Evolutionary conservation across 148 eudicot species (phyloP), one percentile per base, ranked within the genome.

Genomic region (Amaranthus palmeri): DNA sequence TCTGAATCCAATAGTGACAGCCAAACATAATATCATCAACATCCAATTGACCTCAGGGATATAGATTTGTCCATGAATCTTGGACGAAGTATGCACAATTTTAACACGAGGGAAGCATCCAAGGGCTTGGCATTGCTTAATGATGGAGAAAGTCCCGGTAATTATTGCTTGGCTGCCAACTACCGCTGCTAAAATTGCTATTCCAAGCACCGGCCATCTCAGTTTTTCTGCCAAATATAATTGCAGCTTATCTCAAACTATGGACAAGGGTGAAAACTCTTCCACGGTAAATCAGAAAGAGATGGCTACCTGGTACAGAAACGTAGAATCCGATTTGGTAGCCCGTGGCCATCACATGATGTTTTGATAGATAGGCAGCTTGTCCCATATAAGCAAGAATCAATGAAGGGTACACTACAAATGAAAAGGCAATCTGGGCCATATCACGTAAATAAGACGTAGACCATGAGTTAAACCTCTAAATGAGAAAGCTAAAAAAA

Each of bases 351-450:
- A 84, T 56, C 49, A 54, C 81, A 77, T 92, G 99, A 74, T 95
- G 96, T 70, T 62, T 78, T 50, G 99, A 95, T 44, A 95, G 85
- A 78, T 91, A 95, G 17, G 99, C 99, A 65, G 99, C 99, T 90
- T 95, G 99, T 10, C 99, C 99, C 99, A 95, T 95, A 61, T 95
- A 95, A 65, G 99, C 99, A 49, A 95, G 97, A 75, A 95, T 79
- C 67, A 95, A 81, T 25, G 99, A 84, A 11, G 99, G 99, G 74
- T 95, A 95, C 44, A 95, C 99, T 50, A 91, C 61, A 7, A 80
- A 81, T 47, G 89, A 84, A 83, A 95, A 95, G 71, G 99, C 99
- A 64, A 89, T 79, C 97, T 95, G 87, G 46, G 78, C 54, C 36
- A 25, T 2, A 25, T 25, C 36, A 25, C 36, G 36, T 25, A 25